Conservation (phyloP, 2,329 filamentous ascomycete species). For the Fusarium domesticum region DNA sequence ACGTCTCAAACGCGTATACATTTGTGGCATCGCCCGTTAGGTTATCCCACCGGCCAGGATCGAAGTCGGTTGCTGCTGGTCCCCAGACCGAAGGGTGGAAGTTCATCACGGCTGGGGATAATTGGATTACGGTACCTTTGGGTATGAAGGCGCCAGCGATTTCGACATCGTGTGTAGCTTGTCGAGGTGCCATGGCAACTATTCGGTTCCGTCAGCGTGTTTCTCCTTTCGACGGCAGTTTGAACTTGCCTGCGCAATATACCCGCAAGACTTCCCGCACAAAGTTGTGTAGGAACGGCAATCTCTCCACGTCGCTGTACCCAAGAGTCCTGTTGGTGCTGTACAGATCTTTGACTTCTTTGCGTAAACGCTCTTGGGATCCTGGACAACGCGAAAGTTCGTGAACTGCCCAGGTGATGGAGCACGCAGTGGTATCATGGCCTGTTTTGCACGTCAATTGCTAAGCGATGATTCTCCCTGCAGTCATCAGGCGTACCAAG, state of each 20-base stretch:
- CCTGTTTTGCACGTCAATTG: constrained; percentile 8
- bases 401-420: constrained; percentile 43
- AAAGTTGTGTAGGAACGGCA: constrained; percentile 41
- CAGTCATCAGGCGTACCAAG: constrained; percentile 31
- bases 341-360: constrained; percentile 33
- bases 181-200: constrained; percentile 35
- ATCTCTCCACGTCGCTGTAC: constrained; percentile 30
- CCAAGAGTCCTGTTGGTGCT: constrained; percentile 4
- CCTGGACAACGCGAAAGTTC: constrained; percentile 36
- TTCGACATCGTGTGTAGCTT: constrained; percentile 33
- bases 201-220: constrained; percentile 4
- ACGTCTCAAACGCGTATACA: constrained; percentile 35
- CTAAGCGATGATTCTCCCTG: not conserved
- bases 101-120: constrained; percentile 37
- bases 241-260: constrained; percentile 35
- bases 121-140: constrained; percentile 38
- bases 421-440: constrained; percentile 45
- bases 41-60: constrained; percentile 39
- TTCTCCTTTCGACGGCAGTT: no score
- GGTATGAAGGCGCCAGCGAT: constrained; percentile 38
- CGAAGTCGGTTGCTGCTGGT: constrained; percentile 31
- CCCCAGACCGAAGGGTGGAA: constrained; percentile 39
- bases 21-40: constrained; percentile 23
- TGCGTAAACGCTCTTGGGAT: constrained; percentile 38
- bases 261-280: constrained; percentile 43